A percentile compares a stretch with the other conserved stretches of the same genome.
Evolutionary conservation across 208 protist genomes (phyloP).

Genomic region (Acanthamoeba triangularis): DNA sequence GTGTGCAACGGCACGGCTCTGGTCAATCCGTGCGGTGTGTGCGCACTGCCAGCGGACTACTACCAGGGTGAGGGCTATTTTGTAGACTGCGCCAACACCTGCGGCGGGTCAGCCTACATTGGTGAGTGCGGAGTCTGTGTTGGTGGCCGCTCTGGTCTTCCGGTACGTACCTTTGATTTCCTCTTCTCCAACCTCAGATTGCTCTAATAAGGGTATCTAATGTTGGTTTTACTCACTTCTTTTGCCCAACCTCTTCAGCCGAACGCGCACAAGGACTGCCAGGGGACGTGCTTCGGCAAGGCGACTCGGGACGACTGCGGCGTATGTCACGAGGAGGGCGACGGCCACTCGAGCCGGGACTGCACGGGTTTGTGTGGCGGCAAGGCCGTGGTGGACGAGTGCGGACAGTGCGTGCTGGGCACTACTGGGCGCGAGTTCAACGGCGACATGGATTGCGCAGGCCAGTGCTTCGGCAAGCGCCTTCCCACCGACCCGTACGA

Average conservation of each 20-base stretch:
- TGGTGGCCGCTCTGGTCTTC: neutral
- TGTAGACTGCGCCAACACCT: neutral
- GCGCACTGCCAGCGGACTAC: neutral
- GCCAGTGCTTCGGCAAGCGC: neutral
- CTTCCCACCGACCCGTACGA: neutral
- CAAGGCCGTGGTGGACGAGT: slow-evolving; percentile 14
- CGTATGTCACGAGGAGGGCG: neutral
- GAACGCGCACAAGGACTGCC: neutral
- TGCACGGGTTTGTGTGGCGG: neutral
- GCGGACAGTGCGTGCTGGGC: neutral
- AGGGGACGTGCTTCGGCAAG: neutral
- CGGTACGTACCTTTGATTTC: too few species aligned
- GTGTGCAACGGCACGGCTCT: too few species aligned
- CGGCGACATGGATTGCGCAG: neutral
- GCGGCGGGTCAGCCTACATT: neutral
- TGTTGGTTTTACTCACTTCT: too few species aligned
- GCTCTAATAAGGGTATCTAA: too few species aligned
- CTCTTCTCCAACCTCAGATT: too few species aligned
- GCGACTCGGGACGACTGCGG: neutral
- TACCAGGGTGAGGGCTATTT: neutral
- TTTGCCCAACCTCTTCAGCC: too few species aligned
- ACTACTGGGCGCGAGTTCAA: neutral
- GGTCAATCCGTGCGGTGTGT: too few species aligned
- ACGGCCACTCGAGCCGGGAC: neutral
- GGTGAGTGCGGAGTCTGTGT: neutral